phyloP scores from a whole-genome alignment of 2,329 filamentous ascomycete species.

The Alternaria solani region DNA sequence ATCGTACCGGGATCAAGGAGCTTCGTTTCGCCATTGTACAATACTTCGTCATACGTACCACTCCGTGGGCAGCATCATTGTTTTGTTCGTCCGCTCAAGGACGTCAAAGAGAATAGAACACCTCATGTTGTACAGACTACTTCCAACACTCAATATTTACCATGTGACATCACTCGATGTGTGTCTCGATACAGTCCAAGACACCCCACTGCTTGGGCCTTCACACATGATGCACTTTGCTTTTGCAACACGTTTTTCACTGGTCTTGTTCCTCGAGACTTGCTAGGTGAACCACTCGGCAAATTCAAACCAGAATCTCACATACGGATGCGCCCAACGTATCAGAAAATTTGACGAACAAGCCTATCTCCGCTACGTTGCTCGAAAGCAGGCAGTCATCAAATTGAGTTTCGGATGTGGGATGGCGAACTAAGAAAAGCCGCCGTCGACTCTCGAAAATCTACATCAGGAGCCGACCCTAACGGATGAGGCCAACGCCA shows the following conservation, averaged over 20 bases:
- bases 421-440: not conserved
- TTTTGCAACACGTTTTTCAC: not conserved
- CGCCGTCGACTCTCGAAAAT: not conserved
- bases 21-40: constrained; percentile 5
- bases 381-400: not conserved
- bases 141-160: not conserved
- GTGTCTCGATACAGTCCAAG: not conserved
- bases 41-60: constrained; percentile 11
- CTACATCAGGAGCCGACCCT: not conserved
- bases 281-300: not conserved
- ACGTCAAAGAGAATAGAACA: not conserved
- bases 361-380: not conserved
- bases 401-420: constrained; percentile 1
- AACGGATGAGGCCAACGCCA: not conserved
- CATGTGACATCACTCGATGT: not conserved
- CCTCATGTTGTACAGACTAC: not conserved
- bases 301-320: not conserved
- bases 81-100: not conserved
- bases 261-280: not conserved
- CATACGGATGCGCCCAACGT: not conserved
- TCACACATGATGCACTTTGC: not conserved
- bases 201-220: not conserved
- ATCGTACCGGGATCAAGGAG: not conserved
- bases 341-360: not conserved
- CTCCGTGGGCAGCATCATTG: not conserved